These are phyloP conservation scores for Licmophora abbreviata DNA, from an alignment of 108 stramenopile genomes.

Conservation along the genomic window DNA sequence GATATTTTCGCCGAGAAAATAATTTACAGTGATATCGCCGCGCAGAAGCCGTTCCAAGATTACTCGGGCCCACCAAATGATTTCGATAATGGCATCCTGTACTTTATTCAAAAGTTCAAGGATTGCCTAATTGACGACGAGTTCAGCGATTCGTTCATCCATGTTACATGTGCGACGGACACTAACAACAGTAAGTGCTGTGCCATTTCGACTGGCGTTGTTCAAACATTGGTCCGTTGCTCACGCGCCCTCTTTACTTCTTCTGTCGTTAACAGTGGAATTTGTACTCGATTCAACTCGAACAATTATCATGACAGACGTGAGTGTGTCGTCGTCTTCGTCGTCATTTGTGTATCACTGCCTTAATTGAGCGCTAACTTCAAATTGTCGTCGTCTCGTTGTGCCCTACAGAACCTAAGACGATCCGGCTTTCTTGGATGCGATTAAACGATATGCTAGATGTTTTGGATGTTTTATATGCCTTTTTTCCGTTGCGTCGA, in stretches of 20 bases:
- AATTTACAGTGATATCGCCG: constrained; percentile 55
- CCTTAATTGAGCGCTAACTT: background rate
- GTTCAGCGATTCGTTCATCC: constrained; percentile 82
- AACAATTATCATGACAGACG: constrained; percentile 90
- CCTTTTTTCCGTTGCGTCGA: too few relatives aligned
- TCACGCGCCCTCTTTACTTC: background rate
- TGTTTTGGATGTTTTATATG: background rate
- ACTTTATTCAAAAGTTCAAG: constrained; percentile 92
- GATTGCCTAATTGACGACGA: constrained; percentile 85
- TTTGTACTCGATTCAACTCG: constrained; percentile 88
- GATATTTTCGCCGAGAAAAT: constrained; percentile 98
- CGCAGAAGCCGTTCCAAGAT: constrained; percentile 72
- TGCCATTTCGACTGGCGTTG: constrained; percentile 1
- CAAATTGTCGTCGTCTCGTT: background rate
- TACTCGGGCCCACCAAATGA: constrained; percentile 75
- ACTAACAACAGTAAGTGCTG: constrained; percentile 78
- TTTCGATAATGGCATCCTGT: constrained; percentile 84
- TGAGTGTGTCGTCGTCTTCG: constrained; percentile 14
- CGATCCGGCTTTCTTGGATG: constrained; percentile 83
- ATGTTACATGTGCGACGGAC: constrained; percentile 98
- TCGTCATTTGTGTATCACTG: constrained; percentile 3
- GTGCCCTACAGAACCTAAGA: constrained; percentile 48
- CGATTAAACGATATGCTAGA: constrained; percentile 29
- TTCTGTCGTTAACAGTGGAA: constrained; percentile 37
- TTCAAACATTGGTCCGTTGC: background rate